Conservation (phyloP, 1,284 basidiomycete genomes). For the Cutaneotrichosporon sp. region DNA sequence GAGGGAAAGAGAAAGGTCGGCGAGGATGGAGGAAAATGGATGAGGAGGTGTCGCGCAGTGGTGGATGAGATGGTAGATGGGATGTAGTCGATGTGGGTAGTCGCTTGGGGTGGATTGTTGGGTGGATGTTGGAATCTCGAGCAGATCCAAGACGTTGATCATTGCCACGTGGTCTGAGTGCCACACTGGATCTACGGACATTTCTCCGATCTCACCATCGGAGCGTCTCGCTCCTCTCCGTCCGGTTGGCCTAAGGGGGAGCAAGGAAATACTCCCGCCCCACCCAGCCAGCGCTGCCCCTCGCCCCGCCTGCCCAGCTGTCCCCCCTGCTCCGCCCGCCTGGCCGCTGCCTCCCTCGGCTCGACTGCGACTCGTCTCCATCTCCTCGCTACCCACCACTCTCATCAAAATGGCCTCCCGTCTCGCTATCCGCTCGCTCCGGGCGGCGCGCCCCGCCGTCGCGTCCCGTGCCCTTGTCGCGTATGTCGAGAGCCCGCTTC, state of each 20-base stretch:
- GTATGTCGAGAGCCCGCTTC: slow-evolving; percentile 1
- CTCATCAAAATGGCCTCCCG: slow-evolving; percentile 53
- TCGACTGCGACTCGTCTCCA: slow-evolving; percentile 1
- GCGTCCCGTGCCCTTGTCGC: slow-evolving; percentile 41
- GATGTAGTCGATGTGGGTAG: too few relatives aligned
- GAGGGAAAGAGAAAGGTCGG: not conserved
- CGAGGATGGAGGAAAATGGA: too few relatives aligned
- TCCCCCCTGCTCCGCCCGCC: not conserved
- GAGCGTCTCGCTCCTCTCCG: slow-evolving; percentile 6
- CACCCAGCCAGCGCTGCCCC: not conserved
- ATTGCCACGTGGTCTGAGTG: not conserved
- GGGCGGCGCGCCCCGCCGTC: slow-evolving; percentile 43
- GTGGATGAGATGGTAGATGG: too few relatives aligned
- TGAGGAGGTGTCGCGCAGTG: too few relatives aligned
- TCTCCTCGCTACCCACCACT: slow-evolving; percentile 21
- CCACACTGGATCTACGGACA: not conserved
- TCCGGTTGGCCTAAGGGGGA: not conserved
- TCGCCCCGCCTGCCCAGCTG: not conserved
- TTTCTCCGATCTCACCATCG: not conserved
- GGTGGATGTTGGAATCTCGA: not conserved
- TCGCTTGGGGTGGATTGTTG: not conserved
- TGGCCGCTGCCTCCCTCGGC: not conserved
- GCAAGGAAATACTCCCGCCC: not conserved
- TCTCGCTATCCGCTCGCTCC: slow-evolving; percentile 52
- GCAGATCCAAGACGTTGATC: not conserved